Evolutionary conservation across 257 asterid species (phyloP).

Genomic region (Solanum medicagineum): DNA sequence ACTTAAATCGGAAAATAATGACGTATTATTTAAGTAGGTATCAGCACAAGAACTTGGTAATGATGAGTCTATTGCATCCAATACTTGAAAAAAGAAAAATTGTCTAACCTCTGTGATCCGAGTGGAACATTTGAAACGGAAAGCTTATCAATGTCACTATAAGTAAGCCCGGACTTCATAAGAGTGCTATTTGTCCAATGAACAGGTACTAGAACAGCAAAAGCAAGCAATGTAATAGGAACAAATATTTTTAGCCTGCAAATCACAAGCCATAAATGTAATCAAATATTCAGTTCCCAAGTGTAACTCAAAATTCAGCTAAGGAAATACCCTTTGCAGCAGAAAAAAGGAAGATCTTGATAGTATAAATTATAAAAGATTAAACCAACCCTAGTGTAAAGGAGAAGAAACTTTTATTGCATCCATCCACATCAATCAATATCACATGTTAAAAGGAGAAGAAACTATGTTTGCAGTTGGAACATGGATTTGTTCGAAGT

Average conservation of each 20-base stretch:
- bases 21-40: neutral
- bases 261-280: constrained; percentile 4
- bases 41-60: neutral
- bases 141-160: constrained; percentile 73
- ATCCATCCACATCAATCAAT: neutral
- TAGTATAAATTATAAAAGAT: neutral
- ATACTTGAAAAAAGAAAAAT: neutral
- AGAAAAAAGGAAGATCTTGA: neutral
- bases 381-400: neutral
- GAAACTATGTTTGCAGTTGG: neutral
- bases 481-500: neutral
- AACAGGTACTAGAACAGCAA: constrained; percentile 81
- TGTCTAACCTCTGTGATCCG: constrained; percentile 57
- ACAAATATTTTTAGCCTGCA: constrained; percentile 84
- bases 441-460: neutral
- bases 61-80: neutral
- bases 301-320: neutral
- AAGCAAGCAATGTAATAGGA: constrained; percentile 65
- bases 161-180: constrained; percentile 30
- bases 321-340: neutral
- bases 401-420: neutral
- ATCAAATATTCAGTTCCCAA: neutral
- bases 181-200: constrained; percentile 84
- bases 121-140: constrained; percentile 75
- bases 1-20: neutral